These are phyloP conservation scores for Ophiostoma populinum DNA, from an alignment of 2,329 filamentous ascomycete species.

Conservation along the genomic window DNA sequence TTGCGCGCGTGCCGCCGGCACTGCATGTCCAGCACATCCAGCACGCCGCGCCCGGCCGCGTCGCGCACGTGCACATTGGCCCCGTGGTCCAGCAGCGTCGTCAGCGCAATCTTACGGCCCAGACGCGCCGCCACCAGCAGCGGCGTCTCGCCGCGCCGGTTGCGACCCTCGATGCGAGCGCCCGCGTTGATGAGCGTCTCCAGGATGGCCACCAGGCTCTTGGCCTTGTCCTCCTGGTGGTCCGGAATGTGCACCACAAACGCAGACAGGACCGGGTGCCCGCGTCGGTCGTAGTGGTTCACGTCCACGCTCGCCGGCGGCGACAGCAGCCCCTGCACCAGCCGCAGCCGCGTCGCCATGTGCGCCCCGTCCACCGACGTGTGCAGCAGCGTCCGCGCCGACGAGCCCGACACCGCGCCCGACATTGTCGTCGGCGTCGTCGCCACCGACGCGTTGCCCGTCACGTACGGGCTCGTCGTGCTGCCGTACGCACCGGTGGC, in stretches of 20 bases:
- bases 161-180: constrained; percentile 31
- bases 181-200: constrained; percentile 24
- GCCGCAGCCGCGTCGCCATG: constrained; percentile 14
- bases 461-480: constrained; percentile 4
- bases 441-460: not conserved
- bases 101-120: constrained; percentile 34
- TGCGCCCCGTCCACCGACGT: constrained; percentile 10
- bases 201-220: constrained; percentile 27
- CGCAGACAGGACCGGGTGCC: constrained; percentile 37
- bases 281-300: constrained; percentile 34
- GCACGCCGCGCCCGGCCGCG: constrained; percentile 17
- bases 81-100: constrained; percentile 22
- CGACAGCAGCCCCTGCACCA: constrained; percentile 16
- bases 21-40: constrained; percentile 16
- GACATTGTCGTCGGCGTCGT: not conserved
- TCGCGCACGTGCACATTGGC: constrained; percentile 18
- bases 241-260: constrained; percentile 33
- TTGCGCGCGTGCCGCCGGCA: constrained; percentile 11
- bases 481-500: not conserved
- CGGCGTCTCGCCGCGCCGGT: constrained; percentile 36
- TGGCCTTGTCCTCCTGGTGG: constrained; percentile 30
- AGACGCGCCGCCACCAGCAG: constrained; percentile 35
- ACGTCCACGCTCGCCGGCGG: constrained; percentile 25
- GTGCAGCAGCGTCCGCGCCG: constrained; percentile 8
- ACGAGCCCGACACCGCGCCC: not conserved